Percentiles rank a stretch among this genome's conserved stretches.
phyloP scores from a whole-genome alignment of 1,139 yeast species.

The Magnusiomyces paraingens region DNA sequence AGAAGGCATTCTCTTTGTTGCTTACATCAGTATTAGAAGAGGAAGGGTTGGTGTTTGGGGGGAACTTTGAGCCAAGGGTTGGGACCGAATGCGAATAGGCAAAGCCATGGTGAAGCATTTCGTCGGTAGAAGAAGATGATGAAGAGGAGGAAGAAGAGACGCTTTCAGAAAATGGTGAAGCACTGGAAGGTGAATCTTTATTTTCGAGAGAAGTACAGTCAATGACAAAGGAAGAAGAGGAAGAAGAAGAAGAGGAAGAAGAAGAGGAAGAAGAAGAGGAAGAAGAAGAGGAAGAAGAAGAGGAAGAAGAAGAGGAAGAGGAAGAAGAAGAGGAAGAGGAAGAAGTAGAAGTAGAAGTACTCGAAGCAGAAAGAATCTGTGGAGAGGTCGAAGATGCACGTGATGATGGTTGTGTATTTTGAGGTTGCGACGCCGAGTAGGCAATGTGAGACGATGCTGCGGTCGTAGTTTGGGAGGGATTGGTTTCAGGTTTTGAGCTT shows the following conservation, averaged over 20 bases:
- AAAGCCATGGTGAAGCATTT: no score
- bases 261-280: not conserved
- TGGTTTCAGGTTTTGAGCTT: not conserved
- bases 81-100: no score
- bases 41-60: no score
- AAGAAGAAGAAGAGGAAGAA: not conserved
- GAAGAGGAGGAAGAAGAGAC: no score
- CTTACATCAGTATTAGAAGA: no score
- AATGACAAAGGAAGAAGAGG: not conserved
- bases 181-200: no score
- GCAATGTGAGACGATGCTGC: constrained; percentile 5
- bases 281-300: not conserved
- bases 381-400: not conserved
- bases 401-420: no score
- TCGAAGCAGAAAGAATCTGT: not conserved
- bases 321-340: not conserved
- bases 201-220: no score
- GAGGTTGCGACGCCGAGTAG: not conserved
- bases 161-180: no score
- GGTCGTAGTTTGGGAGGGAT: not conserved
- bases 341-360: not conserved
- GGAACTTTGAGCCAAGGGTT: no score
- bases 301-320: not conserved
- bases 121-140: no score
- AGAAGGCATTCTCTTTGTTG: no score